Evolutionary conservation across 805 yeast genomes (phyloP), one percentile per base, ranked within the genome.

Genomic region (Nakazawaea populi): DNA sequence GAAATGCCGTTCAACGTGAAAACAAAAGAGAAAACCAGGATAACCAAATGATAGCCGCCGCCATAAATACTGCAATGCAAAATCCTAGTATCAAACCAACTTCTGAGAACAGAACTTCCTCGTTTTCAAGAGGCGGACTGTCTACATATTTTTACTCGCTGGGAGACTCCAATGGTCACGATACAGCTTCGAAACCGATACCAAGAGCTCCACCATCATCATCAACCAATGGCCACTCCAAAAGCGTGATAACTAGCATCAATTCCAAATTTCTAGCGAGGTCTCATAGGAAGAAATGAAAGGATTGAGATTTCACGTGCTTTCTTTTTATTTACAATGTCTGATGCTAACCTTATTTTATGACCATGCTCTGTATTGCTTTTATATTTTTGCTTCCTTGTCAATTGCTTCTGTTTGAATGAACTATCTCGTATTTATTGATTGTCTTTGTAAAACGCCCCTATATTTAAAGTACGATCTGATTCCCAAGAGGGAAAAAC

Each of bases 211-310:
- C 43, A 45, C 14, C 47, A 12, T 12, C 29, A 31, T 18, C 42
- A 24, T n/a, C 48, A 32, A 46, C 35, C 7, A 28, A 24, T 24
- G 36, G 50, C 3, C 38, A 49, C 8, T 36, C 55, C 3, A 60
- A 63, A 45, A 67, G 60, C 32, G 46, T 62, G 24, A 72, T 82
- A 24, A 80, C 86, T 3, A 69, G 81, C 12, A 70, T 76, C 76
- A 82, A 80, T 60, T 83, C 88, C 5, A 79, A 79, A 58, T 69
- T 84, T 44, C 64, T 83, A 52, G 83, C 87, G 4, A 67, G 88
- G 58, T 76, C 82, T 47, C 69, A 72, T 27, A 65, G 82, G 54
- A 74, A 70, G 51, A 74, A 69, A 60, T 60, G 58, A 48, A 56
- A 10, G 18, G 5, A 12, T 12, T 37, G 49, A 10, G 4, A 18